Base-by-base conservation (phyloP, 2,329 filamentous ascomycete species). In the Penicillium sclerotiorum region DNA sequence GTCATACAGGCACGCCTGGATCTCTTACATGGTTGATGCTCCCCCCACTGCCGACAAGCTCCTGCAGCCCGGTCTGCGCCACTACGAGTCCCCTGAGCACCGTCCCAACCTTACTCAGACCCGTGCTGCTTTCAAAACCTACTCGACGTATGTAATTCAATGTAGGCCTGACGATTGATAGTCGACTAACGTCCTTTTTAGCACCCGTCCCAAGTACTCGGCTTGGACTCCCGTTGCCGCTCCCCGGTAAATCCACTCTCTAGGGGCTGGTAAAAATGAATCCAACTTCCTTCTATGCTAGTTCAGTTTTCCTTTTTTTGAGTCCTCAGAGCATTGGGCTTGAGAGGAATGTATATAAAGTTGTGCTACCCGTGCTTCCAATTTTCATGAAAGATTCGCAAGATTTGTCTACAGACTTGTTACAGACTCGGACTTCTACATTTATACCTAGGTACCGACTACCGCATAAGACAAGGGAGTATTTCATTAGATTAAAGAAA, bases 11-110 rank as follows among this genome's bases (percentile, higher is more conserved):
- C 94, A 97, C 77, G 90, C 89, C 23, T 99, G 94, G 94, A 91
- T 99, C 63, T 90, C 90, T 59, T 97, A 99, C 77, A 78, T 86
- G 75, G 86, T 96, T 64, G 91, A 97, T 74, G 88, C 89, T 74
- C 85, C 93, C 30, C 94, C 94, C 1, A 83, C 80, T 30, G 74
- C 87, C 66, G 94, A 99, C 70, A 77, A 85, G 45, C 72, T 94
- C 55, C 67, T 95, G 56, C 81, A 85, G 63, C 77, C 85, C 45
- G 80, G 84, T 60, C 73, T 84, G 39, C 83, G 90, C 55, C 72
- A 79, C 30, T 97, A 92, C 88, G 91, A 96, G 71, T 80, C 85
- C 52, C 79, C 80, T 49, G 80, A 87, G 65, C 83, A 93, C 66
- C 78, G 85, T 55, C 86, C 88, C 56, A 94, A 90, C 72, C 77